Evolutionary conservation across 768 basidiomycete genomes (phyloP), one percentile per base, ranked within the genome.

Genomic region (Leccinum arenicola): DNA sequence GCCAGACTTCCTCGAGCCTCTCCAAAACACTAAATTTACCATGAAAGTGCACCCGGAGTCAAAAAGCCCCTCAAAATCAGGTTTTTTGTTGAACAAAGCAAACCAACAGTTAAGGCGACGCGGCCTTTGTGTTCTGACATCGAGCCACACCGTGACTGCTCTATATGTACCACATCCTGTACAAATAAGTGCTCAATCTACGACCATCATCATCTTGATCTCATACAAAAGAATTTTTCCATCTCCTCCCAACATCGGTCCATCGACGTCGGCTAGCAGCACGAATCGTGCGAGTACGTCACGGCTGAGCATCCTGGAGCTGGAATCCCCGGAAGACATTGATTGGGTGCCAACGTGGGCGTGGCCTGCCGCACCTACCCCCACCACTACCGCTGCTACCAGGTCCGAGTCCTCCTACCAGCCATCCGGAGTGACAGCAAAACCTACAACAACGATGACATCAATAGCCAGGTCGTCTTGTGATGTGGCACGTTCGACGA

Each of bases 401-500:
- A 43, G 17, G 38, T 40, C 36, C 15, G 36, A 38, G 15, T 38
- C 17, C 7, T 38, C 40, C n/a, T 10, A 1, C 4, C n/a, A n/a
- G 40, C n/a, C 40, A 43, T n/a, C 40, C 4, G 40, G 40, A 43
- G n/a, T 43, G n/a, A 43, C 8, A n/a, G 2, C n/a, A 15, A 40
- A 40, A 40, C n/a, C 38, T 40, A n/a, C 38, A 40, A 40, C 38
- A 2, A 19, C 10, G 4, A 43, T 43, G 40, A 19, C 40, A 43
- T 43, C 51, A 1, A 36, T 52, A 6, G 52, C 17, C 47, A 25
- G 7, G 23, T 43, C 40, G n/a, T 33, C 50, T n/a, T 12, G 8
- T 10, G 57, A 62, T 3, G 6, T 58, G 53, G 36, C 55, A 19
- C 25, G 10, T 40, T 54, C 3, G 62, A 25, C 23, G 23, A 59